Base-by-base conservation (phyloP, 306 rosid genomes). In the Cucumis cinereus region DNA sequence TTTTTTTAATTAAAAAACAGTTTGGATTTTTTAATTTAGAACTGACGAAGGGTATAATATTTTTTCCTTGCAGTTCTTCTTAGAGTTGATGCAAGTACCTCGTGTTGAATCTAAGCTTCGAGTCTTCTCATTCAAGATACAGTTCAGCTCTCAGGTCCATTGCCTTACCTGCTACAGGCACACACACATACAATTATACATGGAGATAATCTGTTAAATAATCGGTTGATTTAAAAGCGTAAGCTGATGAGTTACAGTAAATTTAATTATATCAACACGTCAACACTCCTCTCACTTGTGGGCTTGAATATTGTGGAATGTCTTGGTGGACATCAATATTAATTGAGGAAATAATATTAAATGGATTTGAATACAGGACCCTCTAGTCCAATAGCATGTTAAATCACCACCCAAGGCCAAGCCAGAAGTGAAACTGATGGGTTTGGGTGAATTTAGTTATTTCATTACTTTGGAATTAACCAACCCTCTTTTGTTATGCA, bases 71-170 rank as follows among this genome's bases (percentile, higher is more conserved):
- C 96, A 93, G 98, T 93, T 93, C 81, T 84, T 93, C 84, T 76
- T 88, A 62, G 91, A 83, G 75, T 84, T 84, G n/a, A 85, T 93
- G 92, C 83, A 93, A 87, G 96, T 93, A 74, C 96, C 98, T 45
- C 91, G 97, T 63, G 96, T 84, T 73, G 98, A 93, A 86, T 81
- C 87, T 76, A 93, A 93, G 83, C 98, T 93, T 52, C 83, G 91
- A 86, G 97, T 93, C 55, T 90, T 89, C 78, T 86, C 86, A 38
- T 93, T 93, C 89, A 93, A 88, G 89, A 90, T 89, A 77, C 97
- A 88, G 78, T 93, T 93, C 86, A 71, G 58, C 38, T 83, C 90
- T 77, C 98, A 93, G 98, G 98, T 93, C 36, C 75, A 80, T n/a
- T 20, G 73, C 54, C 22, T 59, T 16, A 28, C 28, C 79, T 61